Conservation (phyloP, 352 stramenopile species). For the Phytophthora parvispora region DNA sequence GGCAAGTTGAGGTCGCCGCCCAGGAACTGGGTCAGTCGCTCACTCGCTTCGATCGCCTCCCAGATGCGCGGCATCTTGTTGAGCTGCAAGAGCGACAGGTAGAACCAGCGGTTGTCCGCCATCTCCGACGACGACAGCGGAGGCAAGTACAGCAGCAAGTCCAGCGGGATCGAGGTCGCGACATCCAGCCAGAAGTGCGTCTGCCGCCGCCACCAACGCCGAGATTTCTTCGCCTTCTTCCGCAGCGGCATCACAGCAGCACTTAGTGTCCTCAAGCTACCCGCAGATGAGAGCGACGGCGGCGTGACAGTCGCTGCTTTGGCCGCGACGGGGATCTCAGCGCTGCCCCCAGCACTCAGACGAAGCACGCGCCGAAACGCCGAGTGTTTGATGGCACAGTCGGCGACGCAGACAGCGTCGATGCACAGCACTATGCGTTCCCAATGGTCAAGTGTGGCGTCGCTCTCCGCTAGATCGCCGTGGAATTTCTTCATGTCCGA, state of each 20-base stretch:
- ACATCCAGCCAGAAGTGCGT: constrained; percentile 37
- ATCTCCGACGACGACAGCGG: constrained; percentile 24
- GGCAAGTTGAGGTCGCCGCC: constrained; percentile 62
- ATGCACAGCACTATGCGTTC: constrained; percentile 48
- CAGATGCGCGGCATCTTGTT: constrained; percentile 72
- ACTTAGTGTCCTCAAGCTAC: constrained; percentile 1
- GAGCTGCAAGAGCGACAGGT: constrained; percentile 63
- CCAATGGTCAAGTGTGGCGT: constrained; percentile 32
- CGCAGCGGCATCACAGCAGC: neutral
- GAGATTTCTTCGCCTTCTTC: neutral
- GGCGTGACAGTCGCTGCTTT: neutral
- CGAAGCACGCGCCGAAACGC: constrained; percentile 59
- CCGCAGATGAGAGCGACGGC: neutral
- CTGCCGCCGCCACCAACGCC: constrained; percentile 9
- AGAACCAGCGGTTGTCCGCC: constrained; percentile 57
- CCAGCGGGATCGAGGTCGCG: constrained; percentile 50
- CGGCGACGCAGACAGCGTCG: constrained; percentile 64
- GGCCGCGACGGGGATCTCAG: constrained; percentile 11
- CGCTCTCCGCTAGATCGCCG: constrained; percentile 10
- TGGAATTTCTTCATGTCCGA: constrained; percentile 37
- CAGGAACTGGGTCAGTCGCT: constrained; percentile 64
- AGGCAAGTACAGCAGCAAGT: constrained; percentile 62
- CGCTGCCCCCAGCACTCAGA: constrained; percentile 28
- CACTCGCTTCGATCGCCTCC: constrained; percentile 57
- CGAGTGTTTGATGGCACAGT: constrained; percentile 65